Base-by-base conservation (phyloP, 768 basidiomycete species). In the Termitomyces sp. region DNA sequence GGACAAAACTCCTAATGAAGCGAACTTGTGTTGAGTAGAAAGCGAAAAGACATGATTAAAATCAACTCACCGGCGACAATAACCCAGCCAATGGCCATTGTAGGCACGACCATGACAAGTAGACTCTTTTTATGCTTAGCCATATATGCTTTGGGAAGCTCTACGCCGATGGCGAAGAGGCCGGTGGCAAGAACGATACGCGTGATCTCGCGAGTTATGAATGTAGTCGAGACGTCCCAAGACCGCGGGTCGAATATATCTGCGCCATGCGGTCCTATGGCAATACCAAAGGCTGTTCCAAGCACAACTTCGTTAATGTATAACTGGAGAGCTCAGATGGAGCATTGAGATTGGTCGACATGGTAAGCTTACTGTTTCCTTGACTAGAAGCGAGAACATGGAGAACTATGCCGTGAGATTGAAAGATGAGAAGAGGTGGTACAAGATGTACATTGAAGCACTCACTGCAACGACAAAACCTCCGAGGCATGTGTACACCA, bases 291-390 rank as follows among this genome's bases (percentile, higher is more conserved):
- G 0, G 78, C 77, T 0, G 94, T 95, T 1, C 93, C 94, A 26
- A 97, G 84, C 31, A 95, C 86, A 37, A 96, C 94, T 76, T 99
- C 96, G 63, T 94, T 97, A 61, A 97, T 82, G 65, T 88, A 97
- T 5, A 96, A 65, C 83, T 91, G 50, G 15, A 31, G 11, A 21
- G 14, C 38, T 50, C 17, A 50, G 50, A 51, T 40, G 17, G 15
- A 23, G 8, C 30, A 46, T 15, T 15, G 19, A n/a, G 1, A 55
- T 19, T 23, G 19, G 12, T 8, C 42, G 23, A 0, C n/a, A 23
- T 54, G 5, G 35, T 17, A 23, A 5, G 64, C 69, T 10, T 46
- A 88, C 90, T 74, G 75, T 86, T 71, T 97, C 91, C 70, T 90
- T 91, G 45, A 94, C 81, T 14, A 94, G 72, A 19, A 94, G 76